Conservation (phyloP, 106 monocot species). For the Apostasia shenzhenica region DNA sequence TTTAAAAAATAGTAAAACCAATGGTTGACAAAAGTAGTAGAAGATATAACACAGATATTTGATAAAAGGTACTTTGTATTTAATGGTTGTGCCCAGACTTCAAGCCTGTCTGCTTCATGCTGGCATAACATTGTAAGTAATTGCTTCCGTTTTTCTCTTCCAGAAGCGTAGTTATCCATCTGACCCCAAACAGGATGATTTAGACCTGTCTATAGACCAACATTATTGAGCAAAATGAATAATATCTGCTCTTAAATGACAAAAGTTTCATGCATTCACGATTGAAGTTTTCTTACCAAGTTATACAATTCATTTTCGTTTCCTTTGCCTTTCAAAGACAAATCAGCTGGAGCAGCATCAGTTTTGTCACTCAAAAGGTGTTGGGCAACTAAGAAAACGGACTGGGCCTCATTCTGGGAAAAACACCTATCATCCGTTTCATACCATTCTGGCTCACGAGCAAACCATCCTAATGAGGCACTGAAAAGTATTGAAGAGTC, state of each 20-base stretch:
- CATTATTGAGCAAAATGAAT: background rate
- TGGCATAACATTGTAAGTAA: slow-evolving; percentile 87
- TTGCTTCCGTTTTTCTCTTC: slow-evolving; percentile 77
- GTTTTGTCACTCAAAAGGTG: slow-evolving; percentile 55
- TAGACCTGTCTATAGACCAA: slow-evolving; percentile 39
- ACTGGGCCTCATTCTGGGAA: slow-evolving; percentile 91
- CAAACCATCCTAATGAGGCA: slow-evolving; percentile 94
- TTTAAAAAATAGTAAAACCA: slow-evolving; percentile 2
- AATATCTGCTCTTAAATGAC: background rate
- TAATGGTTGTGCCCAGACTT: slow-evolving; percentile 94
- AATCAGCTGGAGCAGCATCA: slow-evolving; percentile 37
- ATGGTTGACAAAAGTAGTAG: background rate
- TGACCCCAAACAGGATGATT: slow-evolving; percentile 89
- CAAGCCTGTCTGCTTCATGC: slow-evolving; percentile 94
- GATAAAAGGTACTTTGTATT: slow-evolving; percentile 59
- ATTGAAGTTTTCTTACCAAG: slow-evolving; percentile 29
- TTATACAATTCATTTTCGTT: slow-evolving; percentile 45
- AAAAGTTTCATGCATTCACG: background rate
- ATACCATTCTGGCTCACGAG: slow-evolving; percentile 85
- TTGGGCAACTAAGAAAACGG: slow-evolving; percentile 81
- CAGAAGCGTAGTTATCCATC: slow-evolving; percentile 67
- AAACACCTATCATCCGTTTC: slow-evolving; percentile 76
- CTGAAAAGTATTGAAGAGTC: slow-evolving; percentile 27
- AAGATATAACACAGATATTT: slow-evolving; percentile 4
- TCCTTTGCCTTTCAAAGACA: slow-evolving; percentile 38